A percentile compares a stretch with the other conserved stretches of the same genome.
These are phyloP conservation scores for Setaria italica DNA, from an alignment of 202 grass and related monocot genomes.

Conservation along the genomic window DNA sequence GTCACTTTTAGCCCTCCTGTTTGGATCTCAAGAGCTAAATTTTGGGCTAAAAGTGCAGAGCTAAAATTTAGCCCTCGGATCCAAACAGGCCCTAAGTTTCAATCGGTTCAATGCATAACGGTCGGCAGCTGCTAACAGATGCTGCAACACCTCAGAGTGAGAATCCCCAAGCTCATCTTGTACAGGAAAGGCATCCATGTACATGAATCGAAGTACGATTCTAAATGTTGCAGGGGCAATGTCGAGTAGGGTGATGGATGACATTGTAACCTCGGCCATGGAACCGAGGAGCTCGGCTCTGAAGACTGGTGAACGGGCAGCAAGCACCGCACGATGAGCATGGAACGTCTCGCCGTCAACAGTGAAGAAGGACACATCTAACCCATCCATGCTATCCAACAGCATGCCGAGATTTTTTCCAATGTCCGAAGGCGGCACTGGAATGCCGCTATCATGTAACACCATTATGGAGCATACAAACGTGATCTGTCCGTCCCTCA, in stretches of 20 bases:
- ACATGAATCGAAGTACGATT: conserved; percentile 43
- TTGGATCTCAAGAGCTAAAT: too few species aligned
- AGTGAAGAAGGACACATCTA: not conserved
- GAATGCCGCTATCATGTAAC: not conserved
- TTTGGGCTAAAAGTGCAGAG: too few species aligned
- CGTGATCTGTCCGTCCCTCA: not conserved
- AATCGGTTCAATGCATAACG: conserved; percentile 16
- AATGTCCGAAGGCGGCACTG: conserved; percentile 2
- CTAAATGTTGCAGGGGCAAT: conserved; percentile 20
- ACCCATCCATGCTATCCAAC: not conserved
- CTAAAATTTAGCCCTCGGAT: too few species aligned
- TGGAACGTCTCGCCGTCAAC: not conserved
- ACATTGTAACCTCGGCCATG: conserved; percentile 3
- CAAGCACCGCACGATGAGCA: not conserved
- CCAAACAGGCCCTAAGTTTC: too few species aligned
- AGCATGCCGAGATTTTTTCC: conserved; percentile 5
- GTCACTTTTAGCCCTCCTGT: too few species aligned
- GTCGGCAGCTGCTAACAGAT: conserved; percentile 29
- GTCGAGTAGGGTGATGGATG: not conserved
- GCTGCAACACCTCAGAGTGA: not conserved
- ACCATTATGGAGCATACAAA: not conserved
- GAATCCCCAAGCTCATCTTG: not conserved
- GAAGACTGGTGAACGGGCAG: conserved; percentile 29
- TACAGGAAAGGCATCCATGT: conserved; percentile 11
- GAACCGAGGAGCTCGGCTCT: conserved; percentile 1